Evolutionary conservation across 352 stramenopile genomes (phyloP), one percentile per base, ranked within the genome.

Genomic region (Phytopythium sindhum): DNA sequence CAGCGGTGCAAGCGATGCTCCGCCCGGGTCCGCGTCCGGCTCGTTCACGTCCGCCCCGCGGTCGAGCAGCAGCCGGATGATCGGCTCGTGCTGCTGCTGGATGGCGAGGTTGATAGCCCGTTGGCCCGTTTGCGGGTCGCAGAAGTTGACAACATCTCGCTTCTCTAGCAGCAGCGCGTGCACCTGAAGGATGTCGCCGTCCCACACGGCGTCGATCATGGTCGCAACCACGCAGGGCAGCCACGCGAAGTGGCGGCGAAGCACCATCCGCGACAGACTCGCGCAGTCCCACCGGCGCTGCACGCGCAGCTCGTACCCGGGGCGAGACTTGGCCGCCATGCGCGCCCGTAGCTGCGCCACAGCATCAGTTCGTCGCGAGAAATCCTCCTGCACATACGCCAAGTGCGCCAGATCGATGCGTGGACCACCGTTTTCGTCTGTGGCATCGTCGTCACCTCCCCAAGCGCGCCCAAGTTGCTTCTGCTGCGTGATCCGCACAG

Each of bases 161-260:
- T 70, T 71, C 39, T 74, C 59, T 14, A 88, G 61, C 52, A 93
- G 67, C 60, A 91, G 70, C 53, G 65, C 71, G 23, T 91, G 75
- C 44, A 91, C 73, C 12, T 90, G 77, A 6, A 91, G 73, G 60
- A 93, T 91, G 68, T 93, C 85, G 39, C 77, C 83, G 51, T 93
- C 81, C 84, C 81, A 91, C 9, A 83, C 80, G 8, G 85, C 85
- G 60, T 91, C 79, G 10, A 75, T 73, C 60, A 92, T 73, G 2
- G 80, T 86, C 31, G 78, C 73, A 5, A 79, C 55, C 3, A 92
- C 68, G 42, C 81, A 92, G 21, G 81, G 82, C 26, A 89, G 60
- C 79, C 82, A 93, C 41, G 81, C 69, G 33, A 91, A 82, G 41
- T 93, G 82, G 2, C 84, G 67, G 12, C 80, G 78, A 21, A 84